Conservation (phyloP, 192 early-diverging fungal genomes). For the Coemansia sp. region DNA sequence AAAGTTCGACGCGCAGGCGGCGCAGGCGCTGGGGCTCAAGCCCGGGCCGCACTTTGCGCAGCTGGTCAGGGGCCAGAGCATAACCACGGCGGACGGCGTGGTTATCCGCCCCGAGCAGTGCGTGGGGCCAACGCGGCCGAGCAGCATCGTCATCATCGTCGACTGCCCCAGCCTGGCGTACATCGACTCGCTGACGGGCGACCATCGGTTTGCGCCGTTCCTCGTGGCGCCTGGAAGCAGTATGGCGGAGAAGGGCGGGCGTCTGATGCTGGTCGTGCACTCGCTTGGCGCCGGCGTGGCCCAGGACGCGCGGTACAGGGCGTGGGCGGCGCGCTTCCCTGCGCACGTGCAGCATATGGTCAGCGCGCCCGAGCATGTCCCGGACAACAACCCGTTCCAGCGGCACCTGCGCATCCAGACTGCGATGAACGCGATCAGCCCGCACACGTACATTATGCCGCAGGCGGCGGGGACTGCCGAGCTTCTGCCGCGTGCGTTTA, state of each 20-base stretch:
- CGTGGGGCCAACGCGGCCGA: conserved; percentile 56
- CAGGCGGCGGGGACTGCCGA: conserved; percentile 54
- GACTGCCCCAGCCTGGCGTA: conserved; percentile 65
- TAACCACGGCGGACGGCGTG: conserved; percentile 59
- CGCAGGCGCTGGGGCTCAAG: conserved; percentile 63
- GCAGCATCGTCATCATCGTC: conserved; percentile 64
- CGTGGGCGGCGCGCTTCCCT: conserved; percentile 75
- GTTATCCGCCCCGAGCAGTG: conserved; percentile 74
- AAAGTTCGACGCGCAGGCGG: conserved; percentile 74
- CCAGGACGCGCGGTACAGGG: conserved; percentile 59
- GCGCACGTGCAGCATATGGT: conserved; percentile 75
- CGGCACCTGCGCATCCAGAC: conserved; percentile 62
- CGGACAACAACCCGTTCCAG: conserved; percentile 66
- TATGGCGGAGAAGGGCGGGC: conserved; percentile 17
- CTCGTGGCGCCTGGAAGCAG: conserved; percentile 1
- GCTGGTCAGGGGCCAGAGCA: conserved; percentile 61
- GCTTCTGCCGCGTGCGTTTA: conserved; percentile 27
- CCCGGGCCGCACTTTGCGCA: conserved; percentile 62
- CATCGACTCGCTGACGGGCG: conserved; percentile 47
- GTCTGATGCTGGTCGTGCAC: conserved; percentile 62
- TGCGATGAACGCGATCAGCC: conserved; percentile 65
- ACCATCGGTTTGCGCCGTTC: conserved; percentile 51
- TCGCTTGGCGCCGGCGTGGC: conserved; percentile 64
- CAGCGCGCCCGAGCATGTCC: conserved; percentile 60
- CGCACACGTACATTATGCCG: conserved; percentile 69